Base-by-base conservation (phyloP, 768 basidiomycete species). In the Agaricus blazei region DNA sequence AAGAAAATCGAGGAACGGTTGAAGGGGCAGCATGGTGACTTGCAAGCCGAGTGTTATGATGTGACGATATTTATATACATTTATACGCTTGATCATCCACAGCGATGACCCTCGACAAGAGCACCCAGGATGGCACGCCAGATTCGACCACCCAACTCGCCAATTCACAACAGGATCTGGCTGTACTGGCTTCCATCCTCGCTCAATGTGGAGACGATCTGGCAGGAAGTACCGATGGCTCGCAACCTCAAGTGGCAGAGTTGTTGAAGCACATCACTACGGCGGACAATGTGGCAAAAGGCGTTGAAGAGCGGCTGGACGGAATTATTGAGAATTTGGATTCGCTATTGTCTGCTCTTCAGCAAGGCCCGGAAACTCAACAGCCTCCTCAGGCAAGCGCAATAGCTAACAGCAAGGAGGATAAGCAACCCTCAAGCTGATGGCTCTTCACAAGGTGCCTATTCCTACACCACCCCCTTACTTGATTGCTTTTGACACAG, bases 241-340 rank as follows among this genome's bases (percentile, higher is more conserved):
- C 65, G 42, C 64, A 63, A 23, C 74, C 75, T 26, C 82, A 81
- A 31, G 66, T 86, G 48, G 66, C 66, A 12, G 81, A 83, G 64
- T 65, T 89, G 41, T 68, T 89, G 44, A 68, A 69, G 43, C 75
- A 72, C 42, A 69, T 91, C 41, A 80, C 86, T 29, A 65, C 66
- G 15, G 87, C 86, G 4, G 75, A 84, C 59, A 75, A 74, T 31
- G 63, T 89, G 59, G 88, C 87, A 3, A 64, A 71, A 31, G 83
- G 75, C 2, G 75, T 91, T 45, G 89, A 90, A 63, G 65, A 65
- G 54, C 80, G 77, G 59, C 69, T 91, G 41, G 87, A 91, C 63
- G 73, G 65, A 19, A 70, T 91, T 34, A 68, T 91, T 51, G 75
- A 64, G 43, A 80, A 79, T 49, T 68, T 90, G 56, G 85, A 89